Percentiles rank a stretch among this genome's conserved stretches.
Conservation (phyloP, 306 rosid species). For the Prosopis cineraria region DNA sequence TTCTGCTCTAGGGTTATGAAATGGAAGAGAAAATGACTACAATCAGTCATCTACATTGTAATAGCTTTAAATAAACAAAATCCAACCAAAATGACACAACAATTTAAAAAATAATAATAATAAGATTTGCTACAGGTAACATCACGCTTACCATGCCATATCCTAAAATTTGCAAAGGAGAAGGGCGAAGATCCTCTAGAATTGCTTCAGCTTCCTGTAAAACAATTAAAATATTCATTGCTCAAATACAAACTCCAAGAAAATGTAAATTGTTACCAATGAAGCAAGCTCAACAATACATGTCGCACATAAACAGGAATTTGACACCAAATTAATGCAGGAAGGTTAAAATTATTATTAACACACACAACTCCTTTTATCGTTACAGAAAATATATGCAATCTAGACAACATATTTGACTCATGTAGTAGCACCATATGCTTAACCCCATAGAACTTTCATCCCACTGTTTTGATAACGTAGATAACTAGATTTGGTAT, state of each 20-base stretch:
- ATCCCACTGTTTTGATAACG: slow-evolving; percentile 10
- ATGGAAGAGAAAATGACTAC: neutral
- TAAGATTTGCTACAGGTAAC: slow-evolving; percentile 27
- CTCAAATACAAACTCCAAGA: neutral
- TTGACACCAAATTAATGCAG: neutral
- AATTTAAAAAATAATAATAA: slow-evolving; percentile 26
- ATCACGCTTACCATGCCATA: slow-evolving; percentile 71
- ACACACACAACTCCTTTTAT: too few species aligned
- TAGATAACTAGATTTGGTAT: slow-evolving; percentile 11
- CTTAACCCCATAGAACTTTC: slow-evolving; percentile 10
- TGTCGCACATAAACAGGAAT: neutral
- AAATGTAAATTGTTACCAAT: neutral
- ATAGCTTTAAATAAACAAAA: neutral
- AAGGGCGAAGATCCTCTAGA: slow-evolving; percentile 69
- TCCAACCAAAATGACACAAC: slow-evolving; percentile 31
- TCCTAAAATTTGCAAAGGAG: slow-evolving; percentile 71
- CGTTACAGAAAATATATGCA: neutral
- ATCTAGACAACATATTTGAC: neutral
- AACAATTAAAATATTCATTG: neutral
- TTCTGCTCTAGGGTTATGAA: slow-evolving; percentile 13
- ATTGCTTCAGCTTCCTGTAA: slow-evolving; percentile 97
- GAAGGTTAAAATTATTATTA: too few species aligned
- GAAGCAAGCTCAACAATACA: neutral
- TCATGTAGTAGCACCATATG: neutral
- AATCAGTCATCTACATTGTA: slow-evolving; percentile 6